Percentiles rank a stretch among this genome's conserved stretches.
Evolutionary conservation across 345 rosid species (phyloP).

Genomic region (Lagerstroemia speciosa): DNA sequence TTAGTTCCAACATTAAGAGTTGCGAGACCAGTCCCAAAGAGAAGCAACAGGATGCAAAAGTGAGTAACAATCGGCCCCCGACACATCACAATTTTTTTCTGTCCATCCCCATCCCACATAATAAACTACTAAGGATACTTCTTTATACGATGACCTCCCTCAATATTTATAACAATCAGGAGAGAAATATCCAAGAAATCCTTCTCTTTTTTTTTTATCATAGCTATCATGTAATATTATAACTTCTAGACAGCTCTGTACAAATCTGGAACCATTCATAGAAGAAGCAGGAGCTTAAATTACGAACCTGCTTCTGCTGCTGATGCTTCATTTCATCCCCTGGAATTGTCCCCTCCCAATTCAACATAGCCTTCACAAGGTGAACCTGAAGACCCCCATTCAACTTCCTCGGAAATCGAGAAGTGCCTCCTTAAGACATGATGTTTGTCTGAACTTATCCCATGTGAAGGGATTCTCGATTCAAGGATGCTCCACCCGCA

Average conservation of each 20-base stretch:
- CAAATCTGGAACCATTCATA: background rate
- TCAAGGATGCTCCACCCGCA: constrained; percentile 6
- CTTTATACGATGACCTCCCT: no score
- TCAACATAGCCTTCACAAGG: no score
- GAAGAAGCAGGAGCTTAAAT: background rate
- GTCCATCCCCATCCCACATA: no score
- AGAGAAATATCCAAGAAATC: background rate
- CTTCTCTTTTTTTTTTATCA: background rate
- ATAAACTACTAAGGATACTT: no score
- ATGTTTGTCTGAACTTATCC: background rate
- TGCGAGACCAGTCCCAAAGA: background rate
- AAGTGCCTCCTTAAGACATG: no score
- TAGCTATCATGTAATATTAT: background rate
- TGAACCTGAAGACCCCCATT: no score
- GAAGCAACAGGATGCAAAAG: background rate
- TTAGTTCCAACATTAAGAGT: background rate
- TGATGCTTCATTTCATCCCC: background rate
- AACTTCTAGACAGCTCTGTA: background rate
- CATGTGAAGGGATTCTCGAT: background rate
- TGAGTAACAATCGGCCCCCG: background rate
- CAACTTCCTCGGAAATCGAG: no score
- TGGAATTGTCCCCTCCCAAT: background rate
- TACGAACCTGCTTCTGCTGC: background rate
- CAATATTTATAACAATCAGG: no score
- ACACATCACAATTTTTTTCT: no score